Evolutionary conservation across 495 filamentous ascomycete genomes (phyloP).

Genomic region (Margaritispora aquatica): DNA sequence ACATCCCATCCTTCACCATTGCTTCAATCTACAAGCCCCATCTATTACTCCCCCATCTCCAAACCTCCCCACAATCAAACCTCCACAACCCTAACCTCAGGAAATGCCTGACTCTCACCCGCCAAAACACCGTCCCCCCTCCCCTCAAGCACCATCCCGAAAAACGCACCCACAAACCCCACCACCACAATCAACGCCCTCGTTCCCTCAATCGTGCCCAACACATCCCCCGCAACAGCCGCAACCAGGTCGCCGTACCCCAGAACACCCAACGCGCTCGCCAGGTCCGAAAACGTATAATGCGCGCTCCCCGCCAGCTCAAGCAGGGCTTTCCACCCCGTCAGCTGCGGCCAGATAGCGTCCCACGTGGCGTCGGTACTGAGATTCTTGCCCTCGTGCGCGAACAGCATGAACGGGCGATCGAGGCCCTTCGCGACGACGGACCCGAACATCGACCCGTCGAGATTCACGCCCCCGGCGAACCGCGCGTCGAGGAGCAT

Average conservation of each 20-base stretch:
- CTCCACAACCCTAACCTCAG: background rate
- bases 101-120: background rate
- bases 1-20: too few relatives aligned
- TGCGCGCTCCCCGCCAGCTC: conserved; percentile 15
- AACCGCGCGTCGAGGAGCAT: conserved; percentile 35
- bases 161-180: background rate
- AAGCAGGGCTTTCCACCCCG: conserved; percentile 23
- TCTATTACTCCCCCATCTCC: too few relatives aligned
- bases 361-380: conserved; percentile 15
- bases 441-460: conserved; percentile 33
- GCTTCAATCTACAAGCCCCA: too few relatives aligned
- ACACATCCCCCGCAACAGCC: background rate
- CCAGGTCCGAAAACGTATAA: conserved; percentile 30
- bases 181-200: background rate
- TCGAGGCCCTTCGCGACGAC: background rate
- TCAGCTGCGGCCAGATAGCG: conserved; percentile 14
- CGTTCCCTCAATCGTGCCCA: background rate
- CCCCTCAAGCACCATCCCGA: conserved; percentile 2
- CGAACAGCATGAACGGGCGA: conserved; percentile 13
- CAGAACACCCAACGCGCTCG: conserved; percentile 17
- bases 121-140: background rate
- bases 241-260: conserved; percentile 2
- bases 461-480: conserved; percentile 40
- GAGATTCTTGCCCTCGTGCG: conserved; percentile 7
- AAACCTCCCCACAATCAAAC: background rate